A percentile compares a stretch with the other conserved stretches of the same genome.
These are phyloP conservation scores for Russula vinacea DNA, from an alignment of 768 basidiomycete genomes.

Conservation along the genomic window DNA sequence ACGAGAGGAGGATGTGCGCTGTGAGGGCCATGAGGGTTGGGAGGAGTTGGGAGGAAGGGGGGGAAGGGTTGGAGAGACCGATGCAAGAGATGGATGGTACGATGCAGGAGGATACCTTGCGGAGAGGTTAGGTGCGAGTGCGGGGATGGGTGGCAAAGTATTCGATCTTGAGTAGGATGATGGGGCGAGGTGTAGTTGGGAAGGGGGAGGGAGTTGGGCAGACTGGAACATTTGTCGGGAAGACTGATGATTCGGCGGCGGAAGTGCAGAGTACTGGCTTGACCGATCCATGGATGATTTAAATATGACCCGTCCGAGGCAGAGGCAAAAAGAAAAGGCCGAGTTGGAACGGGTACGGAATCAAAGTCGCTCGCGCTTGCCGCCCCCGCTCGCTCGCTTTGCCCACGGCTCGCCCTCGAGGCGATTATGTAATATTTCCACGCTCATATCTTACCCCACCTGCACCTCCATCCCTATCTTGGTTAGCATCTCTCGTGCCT, in stretches of 20 bases:
- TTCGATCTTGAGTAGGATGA: constrained; percentile 39
- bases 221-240: constrained; percentile 43
- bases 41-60: constrained; percentile 33
- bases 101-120: constrained; percentile 39
- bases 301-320: constrained; percentile 24
- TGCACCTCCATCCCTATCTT: constrained; percentile 13
- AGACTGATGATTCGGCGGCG: constrained; percentile 31
- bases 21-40: constrained; percentile 37
- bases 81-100: constrained; percentile 39
- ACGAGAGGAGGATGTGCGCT: constrained; percentile 37
- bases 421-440: constrained; percentile 19
- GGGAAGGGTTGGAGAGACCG: constrained; percentile 34
- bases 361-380: constrained; percentile 11
- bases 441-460: constrained; percentile 16
- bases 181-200: constrained; percentile 42
- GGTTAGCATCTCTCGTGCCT: constrained; percentile 14
- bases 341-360: constrained; percentile 12
- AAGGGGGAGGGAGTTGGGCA: constrained; percentile 45
- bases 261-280: constrained; percentile 29
- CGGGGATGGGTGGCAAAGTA: constrained; percentile 43
- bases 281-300: constrained; percentile 34
- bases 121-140: constrained; percentile 33
- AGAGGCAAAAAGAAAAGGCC: constrained; percentile 14
- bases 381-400: constrained; percentile 10
- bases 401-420: constrained; percentile 17